These are phyloP conservation scores for Raphanus sativus DNA, from an alignment of 345 rosid genomes.

Conservation along the genomic window DNA sequence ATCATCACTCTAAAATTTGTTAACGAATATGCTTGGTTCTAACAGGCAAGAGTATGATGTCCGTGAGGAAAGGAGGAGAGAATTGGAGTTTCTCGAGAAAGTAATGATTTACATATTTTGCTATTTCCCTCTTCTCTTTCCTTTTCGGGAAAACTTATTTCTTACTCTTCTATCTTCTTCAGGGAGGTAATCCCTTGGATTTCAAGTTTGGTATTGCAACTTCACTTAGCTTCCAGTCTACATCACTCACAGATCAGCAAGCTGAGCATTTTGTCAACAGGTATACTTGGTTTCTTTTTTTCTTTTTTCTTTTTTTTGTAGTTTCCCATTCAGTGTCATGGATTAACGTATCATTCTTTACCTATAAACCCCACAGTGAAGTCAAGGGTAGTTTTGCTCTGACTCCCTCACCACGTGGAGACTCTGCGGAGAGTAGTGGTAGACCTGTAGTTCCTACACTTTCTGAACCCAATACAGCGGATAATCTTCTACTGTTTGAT, in stretches of 20 bases:
- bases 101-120: constrained; percentile 52
- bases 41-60: constrained; percentile 97
- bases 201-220: constrained; percentile 77
- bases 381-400: constrained; percentile 92
- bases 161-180: constrained; percentile 33
- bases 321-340: constrained; percentile 19
- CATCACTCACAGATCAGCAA: constrained; percentile 81
- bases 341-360: constrained; percentile 28
- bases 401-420: constrained; percentile 93
- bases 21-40: constrained; percentile 24
- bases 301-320: constrained; percentile 22
- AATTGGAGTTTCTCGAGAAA: constrained; percentile 95
- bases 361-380: constrained; percentile 60
- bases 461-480: constrained; percentile 89
- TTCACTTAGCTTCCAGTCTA: constrained; percentile 89
- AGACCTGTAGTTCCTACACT: constrained; percentile 67
- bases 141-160: constrained; percentile 3
- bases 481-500: constrained; percentile 77
- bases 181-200: constrained; percentile 99
- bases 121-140: constrained; percentile 20
- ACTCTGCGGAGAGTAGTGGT: constrained; percentile 96
- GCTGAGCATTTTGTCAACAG: constrained; percentile 78
- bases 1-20: not conserved
- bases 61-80: constrained; percentile 94
- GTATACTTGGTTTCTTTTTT: constrained; percentile 48